Evolutionary conservation across 345 rosid genomes (phyloP), one percentile per base, ranked within the genome.

Genomic region (Hevea brasiliensis): DNA sequence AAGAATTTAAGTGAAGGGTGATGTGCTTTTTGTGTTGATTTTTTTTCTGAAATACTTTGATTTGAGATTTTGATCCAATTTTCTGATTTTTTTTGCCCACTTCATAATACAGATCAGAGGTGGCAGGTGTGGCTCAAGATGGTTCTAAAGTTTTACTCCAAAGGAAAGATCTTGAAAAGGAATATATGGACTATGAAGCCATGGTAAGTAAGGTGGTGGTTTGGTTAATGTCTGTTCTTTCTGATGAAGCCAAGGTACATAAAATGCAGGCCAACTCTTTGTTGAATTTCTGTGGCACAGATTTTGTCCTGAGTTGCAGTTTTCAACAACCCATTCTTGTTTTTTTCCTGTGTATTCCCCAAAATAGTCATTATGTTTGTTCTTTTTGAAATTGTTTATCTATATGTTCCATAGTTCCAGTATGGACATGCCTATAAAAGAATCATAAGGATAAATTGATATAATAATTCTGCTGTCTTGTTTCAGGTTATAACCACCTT

Each of bases 151-250:
- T 73, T 45, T 70, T 86, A 62, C 79, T 84, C 85, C 98, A 96
- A 21, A 92, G 94, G 83, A 85, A 85, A 81, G 81, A 84, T 85
- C 89, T 92, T 24, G 99, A 94, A 86, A 87, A 88, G 83, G 99
- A 90, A 84, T 95, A 95, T 85, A 73, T 90, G 71, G 91, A 87
- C 37, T 89, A 84, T 79, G 99, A 95, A 85, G 88, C 96, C 76
- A 89, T 89, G 94, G 99, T 94, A 48, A 21, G 24, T 18, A 6
- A 80, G 24, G 47, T 47, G 67, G 37, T 27, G 41, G 27, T 23
- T 74, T 37, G 12, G 59, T 71, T 68, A 37, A 40, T 32, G 37
- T 32, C 4, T 32, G 37, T 32, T 32, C 37, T 1, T 32, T 32
- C 37, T 32, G 37, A 32, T 32, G 37, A 32, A 32, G 37, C 37